Evolutionary conservation across 2,329 filamentous ascomycete genomes (phyloP).

Genomic region (Epichloe bromicola): DNA sequence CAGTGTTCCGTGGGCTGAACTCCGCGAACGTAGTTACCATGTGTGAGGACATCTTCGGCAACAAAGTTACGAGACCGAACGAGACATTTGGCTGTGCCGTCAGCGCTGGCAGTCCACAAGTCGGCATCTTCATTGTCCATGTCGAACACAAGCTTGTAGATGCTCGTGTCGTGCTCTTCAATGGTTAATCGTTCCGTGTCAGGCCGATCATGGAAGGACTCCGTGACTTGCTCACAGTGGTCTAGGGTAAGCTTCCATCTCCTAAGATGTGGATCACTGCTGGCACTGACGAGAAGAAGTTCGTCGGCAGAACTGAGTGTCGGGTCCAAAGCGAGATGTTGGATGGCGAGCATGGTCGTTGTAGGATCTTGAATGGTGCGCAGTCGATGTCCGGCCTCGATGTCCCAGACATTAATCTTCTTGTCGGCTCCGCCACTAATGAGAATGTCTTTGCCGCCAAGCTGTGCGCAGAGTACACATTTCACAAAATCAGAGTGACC

Average conservation of each 20-base stretch:
- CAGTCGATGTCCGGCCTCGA: constrained; percentile 51
- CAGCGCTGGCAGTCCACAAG: constrained; percentile 85
- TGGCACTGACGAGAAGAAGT: constrained; percentile 60
- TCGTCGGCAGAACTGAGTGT: constrained; percentile 35
- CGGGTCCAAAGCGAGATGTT: constrained; percentile 67
- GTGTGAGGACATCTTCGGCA: constrained; percentile 57
- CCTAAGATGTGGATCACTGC: constrained; percentile 68
- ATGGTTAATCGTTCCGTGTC: constrained; percentile 40
- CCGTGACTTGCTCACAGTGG: constrained; percentile 40
- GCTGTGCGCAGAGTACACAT: constrained; percentile 48
- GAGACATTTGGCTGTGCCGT: constrained; percentile 76
- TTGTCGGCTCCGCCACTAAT: constrained; percentile 68
- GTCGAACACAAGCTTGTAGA: constrained; percentile 72
- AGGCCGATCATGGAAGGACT: constrained; percentile 28
- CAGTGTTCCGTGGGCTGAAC: constrained; percentile 63
- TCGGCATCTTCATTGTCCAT: constrained; percentile 48
- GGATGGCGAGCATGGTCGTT: constrained; percentile 60
- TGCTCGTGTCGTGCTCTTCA: constrained; percentile 75
- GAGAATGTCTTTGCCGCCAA: constrained; percentile 50
- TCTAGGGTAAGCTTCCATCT: constrained; percentile 53
- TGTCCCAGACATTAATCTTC: constrained; percentile 75
- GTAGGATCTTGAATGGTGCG: constrained; percentile 67
- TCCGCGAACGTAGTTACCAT: constrained; percentile 84
- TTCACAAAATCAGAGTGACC: constrained; percentile 92
- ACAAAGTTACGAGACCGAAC: constrained; percentile 55